These are phyloP conservation scores for Leccinum subgranulosum DNA, from an alignment of 768 basidiomycete species.

Conservation along the genomic window DNA sequence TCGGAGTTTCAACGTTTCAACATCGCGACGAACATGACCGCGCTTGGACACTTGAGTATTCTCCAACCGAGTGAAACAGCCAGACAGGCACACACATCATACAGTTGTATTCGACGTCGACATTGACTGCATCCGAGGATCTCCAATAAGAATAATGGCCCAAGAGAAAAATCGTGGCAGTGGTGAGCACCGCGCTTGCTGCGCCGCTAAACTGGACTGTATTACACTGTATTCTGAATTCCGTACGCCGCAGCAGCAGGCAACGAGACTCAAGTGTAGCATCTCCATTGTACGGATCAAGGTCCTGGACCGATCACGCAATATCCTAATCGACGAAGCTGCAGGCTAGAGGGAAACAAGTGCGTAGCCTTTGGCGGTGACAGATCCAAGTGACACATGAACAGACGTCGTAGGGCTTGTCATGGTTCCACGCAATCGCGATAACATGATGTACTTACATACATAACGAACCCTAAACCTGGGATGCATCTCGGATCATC, in stretches of 20 bases:
- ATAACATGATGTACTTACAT: neutral
- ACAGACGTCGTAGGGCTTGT: neutral
- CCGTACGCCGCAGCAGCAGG: neutral
- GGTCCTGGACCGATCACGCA: neutral
- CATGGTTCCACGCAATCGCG: neutral
- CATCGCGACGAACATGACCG: neutral
- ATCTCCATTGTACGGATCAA: neutral
- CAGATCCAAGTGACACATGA: neutral
- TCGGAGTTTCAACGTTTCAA: neutral
- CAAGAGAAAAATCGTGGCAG: neutral
- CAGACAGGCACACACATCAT: neutral
- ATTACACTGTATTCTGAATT: neutral
- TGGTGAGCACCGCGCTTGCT: neutral
- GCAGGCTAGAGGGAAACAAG: neutral
- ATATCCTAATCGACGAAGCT: neutral
- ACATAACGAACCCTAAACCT: neutral
- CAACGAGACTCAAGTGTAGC: neutral
- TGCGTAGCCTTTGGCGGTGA: neutral
- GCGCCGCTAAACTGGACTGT: neutral
- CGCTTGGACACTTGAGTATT: neutral
- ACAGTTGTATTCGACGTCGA: neutral
- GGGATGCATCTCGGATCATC: neutral
- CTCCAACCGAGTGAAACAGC: neutral
- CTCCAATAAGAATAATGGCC: neutral
- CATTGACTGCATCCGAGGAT: neutral